Percentiles rank a stretch among this genome's conserved stretches.
Evolutionary conservation across 805 yeast species (phyloP).

Genomic region (Candida maris): DNA sequence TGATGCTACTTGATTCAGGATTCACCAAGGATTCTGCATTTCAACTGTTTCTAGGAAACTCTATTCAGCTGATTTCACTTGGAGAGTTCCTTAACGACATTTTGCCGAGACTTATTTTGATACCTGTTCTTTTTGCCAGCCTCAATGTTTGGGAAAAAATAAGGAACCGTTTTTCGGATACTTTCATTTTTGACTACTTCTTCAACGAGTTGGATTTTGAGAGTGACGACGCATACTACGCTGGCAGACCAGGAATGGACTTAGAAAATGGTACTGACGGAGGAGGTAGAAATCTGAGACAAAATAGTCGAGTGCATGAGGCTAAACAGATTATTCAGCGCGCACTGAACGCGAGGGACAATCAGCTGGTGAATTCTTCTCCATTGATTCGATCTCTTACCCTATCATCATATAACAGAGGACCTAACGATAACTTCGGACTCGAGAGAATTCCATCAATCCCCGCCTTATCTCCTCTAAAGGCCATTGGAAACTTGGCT

Average conservation of each 20-base stretch:
- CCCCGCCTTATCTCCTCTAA: not conserved
- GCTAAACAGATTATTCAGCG: conserved; percentile 27
- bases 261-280: conserved; percentile 9
- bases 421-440: not conserved
- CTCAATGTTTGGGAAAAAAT: conserved; percentile 67
- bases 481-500: conserved; percentile 1
- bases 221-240: conserved; percentile 9
- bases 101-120: conserved; percentile 68
- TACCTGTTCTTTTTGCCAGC: conserved; percentile 64
- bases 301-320: conserved; percentile 22
- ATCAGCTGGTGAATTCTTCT: conserved; percentile 2
- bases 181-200: conserved; percentile 30
- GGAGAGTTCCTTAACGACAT: conserved; percentile 69
- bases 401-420: conserved; percentile 9
- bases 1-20: conserved; percentile 51
- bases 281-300: conserved; percentile 16
- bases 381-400: conserved; percentile 20
- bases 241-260: conserved; percentile 6
- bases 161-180: conserved; percentile 32
- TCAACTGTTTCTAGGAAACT: conserved; percentile 70
- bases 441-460: not conserved
- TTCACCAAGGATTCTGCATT: conserved; percentile 42
- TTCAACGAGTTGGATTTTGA: conserved; percentile 31
- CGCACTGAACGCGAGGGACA: conserved; percentile 14
- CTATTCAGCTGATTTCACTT: conserved; percentile 70